Percentiles rank a stretch among this genome's conserved stretches.
phyloP scores from a whole-genome alignment of 2,329 filamentous ascomycete genomes.

The Ceratocystiopsis sp. region DNA sequence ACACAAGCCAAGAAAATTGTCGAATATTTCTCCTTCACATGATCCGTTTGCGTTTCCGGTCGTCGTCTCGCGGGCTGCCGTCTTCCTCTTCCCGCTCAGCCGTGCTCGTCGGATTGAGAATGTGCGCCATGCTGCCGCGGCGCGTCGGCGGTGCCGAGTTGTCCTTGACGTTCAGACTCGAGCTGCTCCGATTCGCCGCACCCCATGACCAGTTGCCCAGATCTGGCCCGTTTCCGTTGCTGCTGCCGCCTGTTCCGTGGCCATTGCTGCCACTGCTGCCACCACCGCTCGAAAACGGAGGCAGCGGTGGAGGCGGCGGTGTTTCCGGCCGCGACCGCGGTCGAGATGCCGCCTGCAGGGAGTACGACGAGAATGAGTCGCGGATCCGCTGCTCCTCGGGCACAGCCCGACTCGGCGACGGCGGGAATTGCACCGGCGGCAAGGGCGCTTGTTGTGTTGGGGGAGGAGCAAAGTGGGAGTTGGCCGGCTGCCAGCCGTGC shows the following conservation, averaged over 20 bases:
- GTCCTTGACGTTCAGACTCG: slow-evolving; percentile 33
- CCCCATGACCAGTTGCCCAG: slow-evolving; percentile 42
- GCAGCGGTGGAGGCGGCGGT: slow-evolving; percentile 30
- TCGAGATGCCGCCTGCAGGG: slow-evolving; percentile 26
- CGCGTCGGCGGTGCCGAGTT: slow-evolving; percentile 39
- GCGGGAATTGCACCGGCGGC: slow-evolving; percentile 32
- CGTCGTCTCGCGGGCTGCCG: slow-evolving; percentile 36
- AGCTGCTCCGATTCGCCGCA: slow-evolving; percentile 25
- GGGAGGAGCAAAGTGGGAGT: slow-evolving; percentile 46
- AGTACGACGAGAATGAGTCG: slow-evolving; percentile 39
- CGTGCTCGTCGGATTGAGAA: slow-evolving; percentile 42
- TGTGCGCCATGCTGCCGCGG: slow-evolving; percentile 44
- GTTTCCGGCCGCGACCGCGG: slow-evolving; percentile 36
- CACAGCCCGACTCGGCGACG: slow-evolving; percentile 31
- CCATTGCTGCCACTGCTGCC: slow-evolving; percentile 1
- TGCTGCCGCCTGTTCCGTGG: slow-evolving; percentile 1
- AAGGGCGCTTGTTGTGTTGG: slow-evolving; percentile 33
- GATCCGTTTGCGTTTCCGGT: slow-evolving; percentile 45
- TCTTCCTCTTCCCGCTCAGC: slow-evolving; percentile 39
- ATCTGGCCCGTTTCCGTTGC: slow-evolving; percentile 12
- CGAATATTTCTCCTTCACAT: slow-evolving; percentile 16
- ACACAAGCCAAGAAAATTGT: not conserved
- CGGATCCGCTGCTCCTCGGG: slow-evolving; percentile 37
- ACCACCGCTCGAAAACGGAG: slow-evolving; percentile 29
- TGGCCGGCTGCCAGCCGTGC: slow-evolving; percentile 54